Evolutionary conservation across 1,139 yeast species (phyloP).

Genomic region (Debaryomyces fabryi): DNA sequence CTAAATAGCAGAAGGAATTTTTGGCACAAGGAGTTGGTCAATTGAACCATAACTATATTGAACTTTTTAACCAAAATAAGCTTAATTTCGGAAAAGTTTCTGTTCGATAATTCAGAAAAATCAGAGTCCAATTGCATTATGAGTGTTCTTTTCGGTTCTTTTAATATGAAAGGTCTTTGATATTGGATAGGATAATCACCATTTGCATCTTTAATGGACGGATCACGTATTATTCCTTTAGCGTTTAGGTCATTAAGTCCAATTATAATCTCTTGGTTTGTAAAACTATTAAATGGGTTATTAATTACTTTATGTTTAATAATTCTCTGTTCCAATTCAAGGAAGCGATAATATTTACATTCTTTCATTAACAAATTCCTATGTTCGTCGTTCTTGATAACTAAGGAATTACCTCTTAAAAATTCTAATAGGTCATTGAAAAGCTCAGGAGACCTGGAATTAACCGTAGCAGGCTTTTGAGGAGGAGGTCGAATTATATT

Average conservation of each 20-base stretch:
- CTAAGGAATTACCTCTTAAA: constrained; percentile 55
- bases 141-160: constrained; percentile 47
- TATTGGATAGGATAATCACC: constrained; percentile 40
- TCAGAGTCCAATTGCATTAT: constrained; percentile 55
- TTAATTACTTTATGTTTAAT: constrained; percentile 52
- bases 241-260: constrained; percentile 49
- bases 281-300: constrained; percentile 49
- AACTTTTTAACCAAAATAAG: constrained; percentile 33
- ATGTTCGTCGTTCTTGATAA: constrained; percentile 55
- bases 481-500: constrained; percentile 77
- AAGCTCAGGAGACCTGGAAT: constrained; percentile 56
- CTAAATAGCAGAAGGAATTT: constrained; percentile 32
- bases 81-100: constrained; percentile 27
- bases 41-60: constrained; percentile 28
- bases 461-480: constrained; percentile 55
- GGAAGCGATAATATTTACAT: constrained; percentile 75
- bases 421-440: constrained; percentile 63
- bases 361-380: constrained; percentile 62
- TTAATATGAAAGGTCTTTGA: constrained; percentile 56
- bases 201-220: constrained; percentile 18
- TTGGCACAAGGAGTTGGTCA: constrained; percentile 27
- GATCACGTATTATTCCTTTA: constrained; percentile 39
- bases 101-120: constrained; percentile 15
- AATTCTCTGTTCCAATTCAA: constrained; percentile 72
- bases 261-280: constrained; percentile 58